A percentile compares a stretch with the other conserved stretches of the same genome.
Conservation (phyloP, 2,329 filamentous ascomycete species). For the Beauveria sp. region DNA sequence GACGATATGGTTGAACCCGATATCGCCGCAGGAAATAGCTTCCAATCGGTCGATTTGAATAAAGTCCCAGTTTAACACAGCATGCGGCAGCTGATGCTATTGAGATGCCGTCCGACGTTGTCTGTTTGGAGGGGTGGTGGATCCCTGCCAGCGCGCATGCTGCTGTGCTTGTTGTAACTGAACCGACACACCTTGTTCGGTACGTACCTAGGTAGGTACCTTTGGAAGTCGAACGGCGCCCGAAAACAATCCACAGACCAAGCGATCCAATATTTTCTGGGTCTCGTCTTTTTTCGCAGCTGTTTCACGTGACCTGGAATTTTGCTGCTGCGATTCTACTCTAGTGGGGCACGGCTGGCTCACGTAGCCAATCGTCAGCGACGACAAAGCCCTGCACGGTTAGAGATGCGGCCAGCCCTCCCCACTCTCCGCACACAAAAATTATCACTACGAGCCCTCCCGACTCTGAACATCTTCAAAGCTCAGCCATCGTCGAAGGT, state of each 20-base stretch:
- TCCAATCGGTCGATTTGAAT: background rate
- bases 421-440: slow-evolving; percentile 35
- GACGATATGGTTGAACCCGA: background rate
- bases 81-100: background rate
- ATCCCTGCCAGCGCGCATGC: background rate
- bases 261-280: background rate
- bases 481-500: slow-evolving; percentile 36
- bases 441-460: slow-evolving; percentile 28
- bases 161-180: background rate
- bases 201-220: background rate
- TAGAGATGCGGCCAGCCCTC: slow-evolving; percentile 27
- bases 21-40: background rate
- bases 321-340: slow-evolving; percentile 15
- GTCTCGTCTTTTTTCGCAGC: background rate
- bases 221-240: background rate
- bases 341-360: background rate
- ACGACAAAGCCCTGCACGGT: slow-evolving; percentile 29
- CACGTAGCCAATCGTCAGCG: slow-evolving; percentile 25
- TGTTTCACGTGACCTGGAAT: slow-evolving; percentile 2
- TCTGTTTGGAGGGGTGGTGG: slow-evolving; percentile 11
- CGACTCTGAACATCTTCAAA: slow-evolving; percentile 33
- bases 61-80: background rate
- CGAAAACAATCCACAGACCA: background rate
- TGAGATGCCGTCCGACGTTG: background rate
- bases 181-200: background rate